Base-by-base conservation (phyloP, 2,329 filamentous ascomycete species). In the Bipolaris gigantea region DNA sequence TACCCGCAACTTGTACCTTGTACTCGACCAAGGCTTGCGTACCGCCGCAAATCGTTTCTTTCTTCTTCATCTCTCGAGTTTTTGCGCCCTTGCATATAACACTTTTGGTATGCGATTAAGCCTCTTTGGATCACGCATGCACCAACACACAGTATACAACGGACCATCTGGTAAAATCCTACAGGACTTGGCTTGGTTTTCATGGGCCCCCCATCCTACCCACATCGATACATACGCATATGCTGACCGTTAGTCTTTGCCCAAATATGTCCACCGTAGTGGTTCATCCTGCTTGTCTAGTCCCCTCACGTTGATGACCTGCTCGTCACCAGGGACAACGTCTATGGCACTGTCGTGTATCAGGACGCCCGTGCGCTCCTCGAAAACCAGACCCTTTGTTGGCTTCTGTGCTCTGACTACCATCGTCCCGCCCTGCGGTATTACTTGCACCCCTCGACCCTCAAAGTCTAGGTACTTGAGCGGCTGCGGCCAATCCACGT, bases 401-500 rank as follows among this genome's bases (percentile, higher is more conserved):
- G 83, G 82, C 67, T 79, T 81, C 42, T 73, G 64, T 5, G 79
- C 77, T 59, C 66, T 79, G 59, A 85, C 74, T 27, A 72, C 62
- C 33, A 83, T 76, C 39, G 71, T 75, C 36, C 73, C 68, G n/a
- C 75, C 74, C 21, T 72, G 65, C 10, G 62, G 61, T n/a, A 60
- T 44, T 9, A 82, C 75, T 49, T 80, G 68, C 1, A 85, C 73
- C 16, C 79, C 79, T 33, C 82, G 77, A 30, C 80, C 74, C 3
- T 76, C 75, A 55, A 85, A 78, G 53, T 80, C 76, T 13, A 85
- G 77, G 63, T 85, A 84, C 71, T 84, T 85, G 61, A 85, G 77
- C 39, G 83, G 83, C 64, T 85, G 82, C 8, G 83, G 83, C 83
- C 83, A 85, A 69, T 85, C 83, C 4, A 81, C 76, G 59, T 85